Conservation (phyloP, 169 alveolate genomes). For the Besnoitia besnoiti region DNA sequence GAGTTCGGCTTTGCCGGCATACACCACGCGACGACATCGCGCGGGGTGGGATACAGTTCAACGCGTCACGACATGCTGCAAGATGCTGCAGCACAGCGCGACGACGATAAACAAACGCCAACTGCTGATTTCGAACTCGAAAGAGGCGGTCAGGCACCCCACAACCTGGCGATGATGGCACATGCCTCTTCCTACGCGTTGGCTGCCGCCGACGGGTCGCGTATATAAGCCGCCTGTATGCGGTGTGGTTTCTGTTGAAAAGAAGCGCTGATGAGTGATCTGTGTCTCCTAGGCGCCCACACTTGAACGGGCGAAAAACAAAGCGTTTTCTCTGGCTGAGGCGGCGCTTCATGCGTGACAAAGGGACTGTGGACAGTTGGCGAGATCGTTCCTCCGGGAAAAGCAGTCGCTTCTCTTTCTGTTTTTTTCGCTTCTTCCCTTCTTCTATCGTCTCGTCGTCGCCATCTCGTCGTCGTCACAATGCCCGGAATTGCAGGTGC, state of each 20-base stretch:
- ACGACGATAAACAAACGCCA: too few relatives aligned
- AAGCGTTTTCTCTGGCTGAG: not conserved
- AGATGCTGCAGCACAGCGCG: too few relatives aligned
- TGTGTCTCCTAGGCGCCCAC: slow-evolving; percentile 1
- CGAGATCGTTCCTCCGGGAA: not conserved
- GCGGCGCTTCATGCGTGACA: not conserved
- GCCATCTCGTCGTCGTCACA: not conserved
- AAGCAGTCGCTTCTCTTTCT: not conserved
- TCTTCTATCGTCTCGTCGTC: not conserved
- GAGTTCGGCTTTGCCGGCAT: too few relatives aligned
- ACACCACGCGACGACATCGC: too few relatives aligned
- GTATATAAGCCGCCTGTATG: not conserved
- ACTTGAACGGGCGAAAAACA: not conserved
- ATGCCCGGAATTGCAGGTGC: not conserved
- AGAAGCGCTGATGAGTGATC: not conserved
- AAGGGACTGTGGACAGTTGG: not conserved
- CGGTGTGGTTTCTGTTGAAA: not conserved
- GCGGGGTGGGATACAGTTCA: too few relatives aligned
- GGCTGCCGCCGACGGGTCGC: too few relatives aligned
- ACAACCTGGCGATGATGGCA: too few relatives aligned
- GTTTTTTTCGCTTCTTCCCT: too few relatives aligned
- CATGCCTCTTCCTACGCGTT: too few relatives aligned
- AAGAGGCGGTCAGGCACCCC: too few relatives aligned
- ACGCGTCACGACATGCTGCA: too few relatives aligned
- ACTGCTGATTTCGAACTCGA: too few relatives aligned